Percentiles rank a stretch among this genome's conserved stretches.
These are phyloP conservation scores for Fusarium sp. DNA, from an alignment of 2,329 filamentous ascomycete genomes.

Conservation along the genomic window DNA sequence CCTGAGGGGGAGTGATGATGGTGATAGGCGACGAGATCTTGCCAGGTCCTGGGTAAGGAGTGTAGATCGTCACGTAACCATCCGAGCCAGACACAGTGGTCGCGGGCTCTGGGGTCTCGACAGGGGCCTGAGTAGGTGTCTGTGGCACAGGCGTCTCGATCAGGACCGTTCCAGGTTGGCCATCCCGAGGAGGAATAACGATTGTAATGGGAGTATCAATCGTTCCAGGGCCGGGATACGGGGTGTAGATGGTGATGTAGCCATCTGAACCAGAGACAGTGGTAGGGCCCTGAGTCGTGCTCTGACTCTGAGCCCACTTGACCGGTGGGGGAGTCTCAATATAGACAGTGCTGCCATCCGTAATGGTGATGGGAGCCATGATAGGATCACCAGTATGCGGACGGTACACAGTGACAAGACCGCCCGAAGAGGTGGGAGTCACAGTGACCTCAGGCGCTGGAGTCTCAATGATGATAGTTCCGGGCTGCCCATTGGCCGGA, in stretches of 20 bases:
- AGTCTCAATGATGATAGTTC: slow-evolving; percentile 26
- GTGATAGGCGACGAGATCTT: slow-evolving; percentile 30
- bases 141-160: slow-evolving; percentile 8
- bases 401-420: slow-evolving; percentile 25
- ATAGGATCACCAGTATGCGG: slow-evolving; percentile 22
- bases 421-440: slow-evolving; percentile 12
- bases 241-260: slow-evolving; percentile 28
- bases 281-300: not conserved
- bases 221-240: slow-evolving; percentile 26
- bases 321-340: slow-evolving; percentile 14
- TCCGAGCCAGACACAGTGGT: slow-evolving; percentile 9
- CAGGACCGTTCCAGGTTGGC: slow-evolving; percentile 24
- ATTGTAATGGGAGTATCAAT: slow-evolving; percentile 33
- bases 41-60: slow-evolving; percentile 20
- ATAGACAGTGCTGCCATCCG: slow-evolving; percentile 22
- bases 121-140: not conserved
- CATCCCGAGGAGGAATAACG: slow-evolving; percentile 12
- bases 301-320: not conserved
- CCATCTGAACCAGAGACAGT: slow-evolving; percentile 23
- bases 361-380: slow-evolving; percentile 28
- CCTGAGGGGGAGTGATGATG: slow-evolving; percentile 16
- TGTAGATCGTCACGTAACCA: slow-evolving; percentile 25
- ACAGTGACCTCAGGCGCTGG: slow-evolving; percentile 23
- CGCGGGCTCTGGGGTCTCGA: not conserved
- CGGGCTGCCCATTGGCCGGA: not conserved